Base-by-base conservation (phyloP, 768 basidiomycete genomes). In the Solioccasus polychromus region DNA sequence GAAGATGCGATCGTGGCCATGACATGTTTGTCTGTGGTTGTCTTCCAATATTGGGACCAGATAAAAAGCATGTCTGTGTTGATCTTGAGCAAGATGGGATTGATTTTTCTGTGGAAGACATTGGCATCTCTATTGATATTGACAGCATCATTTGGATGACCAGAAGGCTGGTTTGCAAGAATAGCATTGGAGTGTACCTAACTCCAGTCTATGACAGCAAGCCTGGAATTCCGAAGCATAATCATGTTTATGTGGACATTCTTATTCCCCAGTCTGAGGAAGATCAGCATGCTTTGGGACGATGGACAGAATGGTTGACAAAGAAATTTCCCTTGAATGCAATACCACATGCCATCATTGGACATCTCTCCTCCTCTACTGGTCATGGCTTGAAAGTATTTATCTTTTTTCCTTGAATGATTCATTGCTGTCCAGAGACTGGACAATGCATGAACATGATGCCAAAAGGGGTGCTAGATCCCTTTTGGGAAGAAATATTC, bases 201-300 rank as follows among this genome's bases (percentile, higher is more conserved):
- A 28, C 19, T 1, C 39, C 47, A 0, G 31, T 46, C 20, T 28
- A 44, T 14, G 41, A 50, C 4, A 11, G 35, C 12, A 35, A 37
- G 34, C 17, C 45, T 3, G 41, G 23, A 0, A 59, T 59, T 0
- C 2, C 8, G 0, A 54, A 55, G 15, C 39, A 58, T 12, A 58
- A 58, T 3, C 57, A 58, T 25, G 17, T 51, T 5, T 58, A 55
- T 43, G 35, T 50, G 0, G 30, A 55, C 2, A 32, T 58, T 9
- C 38, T 44, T 2, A 15, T 55, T 0, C 49, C 49, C 1, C 49
- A 55, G 5, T 55, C 48, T 0, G 49, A 46, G 4, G 19, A 25
- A 0, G 29, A 57, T 29, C 28, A 37, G 4, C 5, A 3, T 9
- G 20, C 31, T 2, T 5, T 34, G 0, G 40, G 29, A 5, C 0